Percentiles rank a stretch among this genome's conserved stretches.
phyloP scores from a whole-genome alignment of 352 stramenopile genomes.

The Phytophthora hybrid region DNA sequence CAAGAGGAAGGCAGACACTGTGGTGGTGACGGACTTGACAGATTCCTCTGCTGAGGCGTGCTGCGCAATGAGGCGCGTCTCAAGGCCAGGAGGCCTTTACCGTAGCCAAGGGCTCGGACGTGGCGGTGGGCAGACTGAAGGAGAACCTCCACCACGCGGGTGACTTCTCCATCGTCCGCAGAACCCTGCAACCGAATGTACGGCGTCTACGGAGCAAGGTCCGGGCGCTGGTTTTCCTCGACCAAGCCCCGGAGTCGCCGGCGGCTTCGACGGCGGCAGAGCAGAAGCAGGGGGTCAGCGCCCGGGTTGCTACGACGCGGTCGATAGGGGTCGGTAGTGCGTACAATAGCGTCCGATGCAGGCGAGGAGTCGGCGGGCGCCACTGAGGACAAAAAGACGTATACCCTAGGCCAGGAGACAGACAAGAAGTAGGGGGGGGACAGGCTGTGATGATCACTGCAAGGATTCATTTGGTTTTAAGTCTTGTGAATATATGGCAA shows the following conservation, averaged over 20 bases:
- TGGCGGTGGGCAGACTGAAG: not conserved
- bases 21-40: no score
- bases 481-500: no score
- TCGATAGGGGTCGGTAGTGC: not conserved
- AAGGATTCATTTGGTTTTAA: no score
- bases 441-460: no score
- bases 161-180: not conserved
- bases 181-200: not conserved
- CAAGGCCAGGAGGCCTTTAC: not conserved
- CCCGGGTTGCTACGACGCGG: not conserved
- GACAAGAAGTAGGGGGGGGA: not conserved
- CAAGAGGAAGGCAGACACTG: no score
- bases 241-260: not conserved
- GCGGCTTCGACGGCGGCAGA: no score
- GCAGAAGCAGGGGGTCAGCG: not conserved
- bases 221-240: not conserved
- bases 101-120: not conserved
- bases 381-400: not conserved
- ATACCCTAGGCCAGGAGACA: not conserved
- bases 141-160: not conserved
- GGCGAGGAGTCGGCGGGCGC: not conserved
- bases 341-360: not conserved
- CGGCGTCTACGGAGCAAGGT: not conserved
- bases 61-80: not conserved
- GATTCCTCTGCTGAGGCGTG: not conserved